These are phyloP conservation scores for Penicillium verrucosum DNA, from an alignment of 2,329 filamentous ascomycete species.

Conservation along the genomic window DNA sequence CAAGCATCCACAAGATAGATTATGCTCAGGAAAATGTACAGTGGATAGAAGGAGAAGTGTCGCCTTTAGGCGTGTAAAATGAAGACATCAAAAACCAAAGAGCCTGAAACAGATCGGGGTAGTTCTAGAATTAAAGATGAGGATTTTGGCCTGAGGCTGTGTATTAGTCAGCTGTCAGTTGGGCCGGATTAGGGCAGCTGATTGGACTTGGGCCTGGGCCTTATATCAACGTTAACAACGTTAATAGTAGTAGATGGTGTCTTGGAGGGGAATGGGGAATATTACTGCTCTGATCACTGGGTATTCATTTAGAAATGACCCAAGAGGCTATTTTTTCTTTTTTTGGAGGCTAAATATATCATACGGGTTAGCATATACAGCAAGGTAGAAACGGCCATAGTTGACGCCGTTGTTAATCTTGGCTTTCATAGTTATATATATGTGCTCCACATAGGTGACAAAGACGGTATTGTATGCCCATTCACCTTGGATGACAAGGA, in stretches of 20 bases:
- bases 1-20: slow-evolving; percentile 9
- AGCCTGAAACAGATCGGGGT: background rate
- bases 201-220: background rate
- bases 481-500: background rate
- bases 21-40: background rate
- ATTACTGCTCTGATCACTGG: background rate
- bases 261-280: background rate
- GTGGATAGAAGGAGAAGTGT: background rate
- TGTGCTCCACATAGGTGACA: background rate
- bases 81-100: background rate
- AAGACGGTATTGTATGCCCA: background rate
- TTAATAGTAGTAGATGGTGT: too few relatives aligned
- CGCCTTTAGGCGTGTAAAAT: background rate
- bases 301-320: background rate
- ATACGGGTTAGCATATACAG: background rate
- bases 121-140: background rate
- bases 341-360: background rate
- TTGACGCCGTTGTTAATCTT: background rate
- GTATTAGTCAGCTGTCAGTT: background rate
- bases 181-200: background rate
- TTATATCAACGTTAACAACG: background rate
- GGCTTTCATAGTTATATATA: background rate
- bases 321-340: background rate
- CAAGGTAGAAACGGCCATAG: background rate
- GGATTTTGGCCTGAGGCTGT: background rate